A percentile compares a stretch with the other conserved stretches of the same genome.
phyloP scores from a whole-genome alignment of 805 yeast genomes.

The Yamadazyma olivae region DNA sequence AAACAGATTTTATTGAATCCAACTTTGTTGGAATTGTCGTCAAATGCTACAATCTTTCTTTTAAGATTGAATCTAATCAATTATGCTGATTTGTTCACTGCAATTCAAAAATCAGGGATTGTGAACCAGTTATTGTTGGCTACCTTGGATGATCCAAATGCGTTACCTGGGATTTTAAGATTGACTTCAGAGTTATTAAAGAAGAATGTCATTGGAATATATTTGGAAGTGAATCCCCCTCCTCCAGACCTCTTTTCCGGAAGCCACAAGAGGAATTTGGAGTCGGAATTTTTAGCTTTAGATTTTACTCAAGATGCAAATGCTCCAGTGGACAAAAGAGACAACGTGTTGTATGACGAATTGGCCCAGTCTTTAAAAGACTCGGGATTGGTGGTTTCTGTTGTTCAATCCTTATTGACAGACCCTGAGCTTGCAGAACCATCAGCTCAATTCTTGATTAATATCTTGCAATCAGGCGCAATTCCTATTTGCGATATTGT shows the following conservation, averaged over 20 bases:
- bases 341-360: conserved; percentile 16
- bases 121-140: conserved; percentile 18
- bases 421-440: conserved; percentile 26
- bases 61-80: conserved; percentile 18
- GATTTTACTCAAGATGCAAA: conserved; percentile 1
- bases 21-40: conserved; percentile 16
- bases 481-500: conserved; percentile 18
- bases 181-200: conserved; percentile 19
- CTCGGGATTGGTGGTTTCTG: conserved; percentile 23
- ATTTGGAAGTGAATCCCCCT: conserved; percentile 6
- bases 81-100: conserved; percentile 21
- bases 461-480: conserved; percentile 21
- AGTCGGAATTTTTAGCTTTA: not conserved
- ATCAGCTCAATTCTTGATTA: conserved; percentile 21
- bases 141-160: conserved; percentile 21
- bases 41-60: conserved; percentile 19
- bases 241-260: conserved; percentile 1
- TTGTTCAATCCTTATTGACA: conserved; percentile 22
- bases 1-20: conserved; percentile 21
- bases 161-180: conserved; percentile 22
- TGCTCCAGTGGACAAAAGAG: conserved; percentile 13
- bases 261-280: not conserved
- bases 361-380: conserved; percentile 19
- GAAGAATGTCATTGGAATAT: conserved; percentile 17
- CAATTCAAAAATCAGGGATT: conserved; percentile 23